Evolutionary conservation across 2,329 filamentous ascomycete species (phyloP).

Genomic region (Coccinonectria pachysandricola): DNA sequence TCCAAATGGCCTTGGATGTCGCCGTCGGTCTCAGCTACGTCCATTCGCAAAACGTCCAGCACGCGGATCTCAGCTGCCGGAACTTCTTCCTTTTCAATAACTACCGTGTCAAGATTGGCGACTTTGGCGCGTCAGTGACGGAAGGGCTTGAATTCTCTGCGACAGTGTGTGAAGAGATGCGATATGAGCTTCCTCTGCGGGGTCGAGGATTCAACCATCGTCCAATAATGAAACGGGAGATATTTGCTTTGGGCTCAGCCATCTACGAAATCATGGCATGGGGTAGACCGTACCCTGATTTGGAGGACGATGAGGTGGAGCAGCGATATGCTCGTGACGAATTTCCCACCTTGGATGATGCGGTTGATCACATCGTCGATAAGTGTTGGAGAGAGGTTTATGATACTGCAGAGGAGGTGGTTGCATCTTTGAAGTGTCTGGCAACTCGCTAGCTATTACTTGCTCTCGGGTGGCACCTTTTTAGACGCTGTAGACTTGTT

Average conservation of each 20-base stretch:
- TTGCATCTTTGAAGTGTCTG: no score
- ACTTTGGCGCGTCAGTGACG: constrained; percentile 1
- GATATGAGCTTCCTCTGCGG: constrained; percentile 1
- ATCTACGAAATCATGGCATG: constrained; percentile 3
- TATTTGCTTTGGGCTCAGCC: constrained; percentile 2
- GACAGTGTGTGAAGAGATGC: constrained; percentile 1
- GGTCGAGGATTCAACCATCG: neutral
- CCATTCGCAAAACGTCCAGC: constrained; percentile 1
- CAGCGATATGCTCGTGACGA: neutral
- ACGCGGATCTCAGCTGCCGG: constrained; percentile 1
- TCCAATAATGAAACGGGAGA: constrained; percentile 1
- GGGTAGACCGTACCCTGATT: neutral
- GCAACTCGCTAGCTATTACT: no score
- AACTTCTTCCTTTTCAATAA: constrained; percentile 3
- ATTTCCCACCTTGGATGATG: no score
- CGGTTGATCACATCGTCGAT: no score
- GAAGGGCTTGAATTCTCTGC: constrained; percentile 1
- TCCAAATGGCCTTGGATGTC: constrained; percentile 2
- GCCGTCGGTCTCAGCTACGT: constrained; percentile 1
- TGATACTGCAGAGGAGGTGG: no score
- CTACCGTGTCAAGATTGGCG: constrained; percentile 2
- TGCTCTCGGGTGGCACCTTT: constrained; percentile 73
- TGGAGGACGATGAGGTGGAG: constrained; percentile 1
- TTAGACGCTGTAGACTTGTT: constrained; percentile 80
- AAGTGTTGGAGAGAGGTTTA: no score